Percentiles rank a stretch among this genome's conserved stretches.
Conservation (phyloP, 140 eudicot species). For the Stevia rebaudiana region DNA sequence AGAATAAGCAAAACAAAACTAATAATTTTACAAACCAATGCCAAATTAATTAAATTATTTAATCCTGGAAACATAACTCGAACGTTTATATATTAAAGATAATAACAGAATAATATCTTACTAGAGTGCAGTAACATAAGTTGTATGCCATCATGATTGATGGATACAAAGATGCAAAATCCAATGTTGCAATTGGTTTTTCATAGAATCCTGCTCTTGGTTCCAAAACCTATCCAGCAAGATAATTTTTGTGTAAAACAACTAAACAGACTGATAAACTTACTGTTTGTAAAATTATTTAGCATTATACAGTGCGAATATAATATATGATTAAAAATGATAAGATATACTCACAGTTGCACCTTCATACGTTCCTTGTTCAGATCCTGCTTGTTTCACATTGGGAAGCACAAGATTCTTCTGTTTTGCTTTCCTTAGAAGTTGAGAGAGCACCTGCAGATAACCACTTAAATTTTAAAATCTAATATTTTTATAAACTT, state of each 20-base stretch:
- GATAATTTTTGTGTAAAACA: background rate
- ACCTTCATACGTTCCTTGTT: conserved; percentile 98
- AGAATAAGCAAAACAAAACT: conserved; percentile 8
- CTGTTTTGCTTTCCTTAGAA: conserved; percentile 81
- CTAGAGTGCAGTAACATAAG: conserved; percentile 96
- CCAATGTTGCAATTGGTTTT: conserved; percentile 98
- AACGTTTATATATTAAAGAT: background rate
- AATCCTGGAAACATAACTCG: conserved; percentile 14
- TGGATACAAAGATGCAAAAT: conserved; percentile 97
- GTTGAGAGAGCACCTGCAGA: conserved; percentile 94
- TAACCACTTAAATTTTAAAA: conserved; percentile 4
- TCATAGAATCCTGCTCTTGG: conserved; percentile 88
- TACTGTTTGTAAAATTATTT: background rate
- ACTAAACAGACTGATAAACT: background rate
- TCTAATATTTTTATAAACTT: background rate
- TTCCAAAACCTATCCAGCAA: conserved; percentile 77
- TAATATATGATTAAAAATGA: conserved; percentile 1
- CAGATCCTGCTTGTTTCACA: conserved; percentile 88
- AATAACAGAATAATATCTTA: conserved; percentile 22
- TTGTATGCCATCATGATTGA: conserved; percentile 99
- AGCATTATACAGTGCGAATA: conserved; percentile 11
- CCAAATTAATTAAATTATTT: background rate
- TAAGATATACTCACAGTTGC: conserved; percentile 78
- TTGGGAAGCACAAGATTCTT: conserved; percentile 81
- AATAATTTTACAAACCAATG: conserved; percentile 6